Evolutionary conservation across 352 stramenopile genomes (phyloP).

Genomic region (Globisporangium orthogonon): DNA sequence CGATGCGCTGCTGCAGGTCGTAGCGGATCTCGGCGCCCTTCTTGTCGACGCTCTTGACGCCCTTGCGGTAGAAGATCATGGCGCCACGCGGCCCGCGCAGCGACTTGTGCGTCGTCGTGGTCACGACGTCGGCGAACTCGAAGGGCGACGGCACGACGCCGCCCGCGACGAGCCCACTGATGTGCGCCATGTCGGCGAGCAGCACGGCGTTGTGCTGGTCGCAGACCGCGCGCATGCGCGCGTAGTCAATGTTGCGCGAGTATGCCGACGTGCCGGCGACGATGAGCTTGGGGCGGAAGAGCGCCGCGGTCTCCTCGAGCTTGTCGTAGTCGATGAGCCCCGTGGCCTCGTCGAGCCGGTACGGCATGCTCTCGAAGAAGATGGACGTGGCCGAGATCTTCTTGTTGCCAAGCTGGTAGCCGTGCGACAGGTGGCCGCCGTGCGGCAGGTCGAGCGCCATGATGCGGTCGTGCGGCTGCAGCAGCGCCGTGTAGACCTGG

Average conservation of each 20-base stretch:
- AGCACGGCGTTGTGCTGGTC: conserved; percentile 93
- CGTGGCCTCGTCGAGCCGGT: conserved; percentile 94
- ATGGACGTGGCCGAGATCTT: conserved; percentile 99
- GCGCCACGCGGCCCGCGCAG: conserved; percentile 96
- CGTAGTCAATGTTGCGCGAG: conserved; percentile 98
- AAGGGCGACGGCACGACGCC: conserved; percentile 97
- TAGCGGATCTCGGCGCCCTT: conserved; percentile 92
- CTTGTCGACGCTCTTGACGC: conserved; percentile 90
- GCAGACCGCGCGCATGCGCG: conserved; percentile 96
- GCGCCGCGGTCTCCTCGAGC: conserved; percentile 91
- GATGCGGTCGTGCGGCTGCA: conserved; percentile 98
- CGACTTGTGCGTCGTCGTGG: conserved; percentile 99
- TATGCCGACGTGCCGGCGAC: conserved; percentile 98
- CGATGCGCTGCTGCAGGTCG: conserved; percentile 98
- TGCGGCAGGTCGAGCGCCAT: conserved; percentile 98
- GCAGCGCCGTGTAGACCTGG: conserved; percentile 97
- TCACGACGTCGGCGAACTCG: conserved; percentile 98
- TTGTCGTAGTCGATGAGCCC: conserved; percentile 99
- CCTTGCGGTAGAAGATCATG: conserved; percentile 99
- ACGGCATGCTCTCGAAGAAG: conserved; percentile 99
- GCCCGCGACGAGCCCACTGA: conserved; percentile 95
- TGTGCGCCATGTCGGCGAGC: conserved; percentile 99
- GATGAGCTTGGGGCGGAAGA: conserved; percentile 97
- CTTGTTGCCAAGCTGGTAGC: conserved; percentile 97
- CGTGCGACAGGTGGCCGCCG: conserved; percentile 98